Conservation (phyloP, 352 stramenopile genomes). For the Pilasporangium apinafurcum region DNA sequence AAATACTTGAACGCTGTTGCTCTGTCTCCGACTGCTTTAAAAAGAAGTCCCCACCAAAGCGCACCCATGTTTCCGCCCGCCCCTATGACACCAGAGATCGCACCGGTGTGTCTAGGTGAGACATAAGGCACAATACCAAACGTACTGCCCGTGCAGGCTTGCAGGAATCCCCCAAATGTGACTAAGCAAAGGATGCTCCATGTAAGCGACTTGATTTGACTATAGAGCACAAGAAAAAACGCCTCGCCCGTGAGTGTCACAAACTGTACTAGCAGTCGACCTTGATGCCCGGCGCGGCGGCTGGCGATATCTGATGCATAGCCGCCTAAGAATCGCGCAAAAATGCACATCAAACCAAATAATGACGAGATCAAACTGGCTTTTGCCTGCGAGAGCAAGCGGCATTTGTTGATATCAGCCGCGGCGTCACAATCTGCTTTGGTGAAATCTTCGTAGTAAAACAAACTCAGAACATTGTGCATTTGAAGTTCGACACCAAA, state of each 20-base stretch:
- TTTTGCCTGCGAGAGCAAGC: conserved; percentile 20
- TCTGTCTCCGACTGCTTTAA: too few relatives aligned
- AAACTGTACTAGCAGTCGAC: conserved; percentile 78
- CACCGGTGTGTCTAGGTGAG: conserved; percentile 7
- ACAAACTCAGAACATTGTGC: conserved; percentile 88
- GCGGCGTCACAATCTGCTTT: conserved; percentile 25
- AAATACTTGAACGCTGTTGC: too few relatives aligned
- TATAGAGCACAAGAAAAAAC: conserved; percentile 81
- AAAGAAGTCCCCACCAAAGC: too few relatives aligned
- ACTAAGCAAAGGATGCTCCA: conserved; percentile 75
- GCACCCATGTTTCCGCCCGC: too few relatives aligned
- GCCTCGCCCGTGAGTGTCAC: conserved; percentile 68
- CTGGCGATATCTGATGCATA: conserved; percentile 77
- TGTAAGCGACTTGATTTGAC: conserved; percentile 30
- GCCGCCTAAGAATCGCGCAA: conserved; percentile 84
- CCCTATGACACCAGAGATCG: too few relatives aligned
- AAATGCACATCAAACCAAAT: conserved; percentile 93
- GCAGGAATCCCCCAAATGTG: too few relatives aligned
- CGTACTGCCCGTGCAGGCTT: too few relatives aligned
- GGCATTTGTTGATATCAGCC: conserved; percentile 17
- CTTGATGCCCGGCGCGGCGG: conserved; percentile 62
- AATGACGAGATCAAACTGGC: conserved; percentile 85
- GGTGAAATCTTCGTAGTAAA: conserved; percentile 86
- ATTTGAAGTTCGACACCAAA: conserved; percentile 93
- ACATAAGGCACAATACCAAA: too few relatives aligned